phyloP scores from a whole-genome alignment of 495 filamentous ascomycete species.

The Rhizodiscina lignyota region DNA sequence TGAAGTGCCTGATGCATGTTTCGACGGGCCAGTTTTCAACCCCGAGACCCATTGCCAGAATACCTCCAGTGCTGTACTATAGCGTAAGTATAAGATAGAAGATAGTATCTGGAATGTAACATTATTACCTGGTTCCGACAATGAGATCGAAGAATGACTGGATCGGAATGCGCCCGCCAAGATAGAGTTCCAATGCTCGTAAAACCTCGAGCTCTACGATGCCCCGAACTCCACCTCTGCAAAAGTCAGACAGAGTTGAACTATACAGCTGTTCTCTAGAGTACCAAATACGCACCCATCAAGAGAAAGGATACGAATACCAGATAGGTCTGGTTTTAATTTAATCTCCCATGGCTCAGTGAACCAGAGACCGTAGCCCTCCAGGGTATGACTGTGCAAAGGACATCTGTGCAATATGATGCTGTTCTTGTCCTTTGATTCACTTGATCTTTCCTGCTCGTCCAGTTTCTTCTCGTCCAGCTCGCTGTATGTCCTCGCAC shows the following conservation, averaged over 20 bases:
- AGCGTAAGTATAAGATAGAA: background rate
- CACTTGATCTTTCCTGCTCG: no score
- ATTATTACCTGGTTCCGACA: constrained; percentile 25
- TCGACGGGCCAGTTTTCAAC: constrained; percentile 28
- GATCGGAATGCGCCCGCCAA: constrained; percentile 16
- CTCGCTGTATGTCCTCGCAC: constrained; percentile 21
- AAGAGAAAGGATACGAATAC: constrained; percentile 34
- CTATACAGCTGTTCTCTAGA: background rate
- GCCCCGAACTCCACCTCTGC: constrained; percentile 27
- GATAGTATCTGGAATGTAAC: background rate
- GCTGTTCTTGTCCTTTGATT: no score
- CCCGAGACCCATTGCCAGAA: constrained; percentile 37
- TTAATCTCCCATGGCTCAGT: no score
- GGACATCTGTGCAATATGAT: no score
- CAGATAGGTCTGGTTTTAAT: constrained; percentile 28
- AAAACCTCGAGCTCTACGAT: constrained; percentile 28
- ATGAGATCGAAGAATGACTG: constrained; percentile 30
- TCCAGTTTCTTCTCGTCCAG: no score
- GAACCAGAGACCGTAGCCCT: no score
- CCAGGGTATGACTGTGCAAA: no score
- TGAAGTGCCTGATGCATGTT: constrained; percentile 24
- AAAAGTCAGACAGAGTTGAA: no score
- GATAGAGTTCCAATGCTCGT: constrained; percentile 14
- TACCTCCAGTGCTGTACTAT: constrained; percentile 29
- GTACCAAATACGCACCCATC: constrained; percentile 29